Percentiles rank a stretch among this genome's conserved stretches.
These are phyloP conservation scores for Limonium bicolor DNA, from an alignment of 148 eudicot species.

Conservation along the genomic window DNA sequence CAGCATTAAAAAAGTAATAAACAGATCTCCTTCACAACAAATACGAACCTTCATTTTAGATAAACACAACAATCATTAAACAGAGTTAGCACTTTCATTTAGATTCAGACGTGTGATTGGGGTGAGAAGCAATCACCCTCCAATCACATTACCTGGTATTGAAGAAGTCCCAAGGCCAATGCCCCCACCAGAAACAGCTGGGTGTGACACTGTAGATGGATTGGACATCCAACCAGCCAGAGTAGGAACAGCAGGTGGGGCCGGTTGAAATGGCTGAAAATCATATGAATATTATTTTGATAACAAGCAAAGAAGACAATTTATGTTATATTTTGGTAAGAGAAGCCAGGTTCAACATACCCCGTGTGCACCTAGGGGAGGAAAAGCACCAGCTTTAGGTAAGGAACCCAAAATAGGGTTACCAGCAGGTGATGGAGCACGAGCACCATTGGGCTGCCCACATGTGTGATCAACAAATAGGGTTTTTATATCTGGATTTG, in stretches of 20 bases:
- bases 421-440: slow-evolving; percentile 44
- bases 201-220: slow-evolving; percentile 51
- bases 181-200: slow-evolving; percentile 70
- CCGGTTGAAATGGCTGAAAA: slow-evolving; percentile 72
- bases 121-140: no score
- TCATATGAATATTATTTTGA: slow-evolving; percentile 2
- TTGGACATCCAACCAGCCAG: slow-evolving; percentile 99
- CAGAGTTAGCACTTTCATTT: no score
- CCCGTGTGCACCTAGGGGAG: slow-evolving; percentile 86
- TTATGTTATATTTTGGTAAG: neutral
- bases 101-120: no score
- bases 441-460: slow-evolving; percentile 54
- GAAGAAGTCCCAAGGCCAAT: slow-evolving; percentile 73
- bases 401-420: slow-evolving; percentile 46
- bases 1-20: neutral
- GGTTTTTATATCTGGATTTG: slow-evolving; percentile 68
- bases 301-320: slow-evolving; percentile 3
- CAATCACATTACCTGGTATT: slow-evolving; percentile 43
- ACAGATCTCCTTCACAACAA: no score
- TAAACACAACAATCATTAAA: no score
- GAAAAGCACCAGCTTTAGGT: slow-evolving; percentile 81
- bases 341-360: slow-evolving; percentile 19
- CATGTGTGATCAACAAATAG: slow-evolving; percentile 78
- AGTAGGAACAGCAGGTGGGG: slow-evolving; percentile 46
- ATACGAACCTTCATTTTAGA: no score